phyloP scores from a whole-genome alignment of 805 yeast genomes.

The Teunomyces aglyptinius region DNA sequence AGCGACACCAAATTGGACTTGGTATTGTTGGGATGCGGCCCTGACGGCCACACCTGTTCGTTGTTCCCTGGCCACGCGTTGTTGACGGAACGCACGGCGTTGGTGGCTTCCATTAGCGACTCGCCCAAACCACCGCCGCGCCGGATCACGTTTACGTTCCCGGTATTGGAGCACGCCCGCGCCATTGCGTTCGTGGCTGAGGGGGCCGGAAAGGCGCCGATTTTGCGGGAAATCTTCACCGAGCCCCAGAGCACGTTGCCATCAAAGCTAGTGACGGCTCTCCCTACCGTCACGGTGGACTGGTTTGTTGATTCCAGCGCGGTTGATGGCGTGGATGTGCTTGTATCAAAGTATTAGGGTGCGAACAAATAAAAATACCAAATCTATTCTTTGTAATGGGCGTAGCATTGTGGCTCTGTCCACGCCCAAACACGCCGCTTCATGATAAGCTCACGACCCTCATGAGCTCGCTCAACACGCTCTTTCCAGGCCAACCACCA shows the following conservation, averaged over 20 bases:
- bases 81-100: slow-evolving; percentile 50
- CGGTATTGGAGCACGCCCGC: slow-evolving; percentile 56
- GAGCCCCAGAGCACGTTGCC: slow-evolving; percentile 55
- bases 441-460: slow-evolving; percentile 57
- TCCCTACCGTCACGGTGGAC: slow-evolving; percentile 49
- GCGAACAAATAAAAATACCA: not conserved
- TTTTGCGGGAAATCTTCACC: slow-evolving; percentile 69
- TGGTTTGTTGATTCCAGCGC: slow-evolving; percentile 91
- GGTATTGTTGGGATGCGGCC: slow-evolving; percentile 85
- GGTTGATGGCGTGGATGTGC: slow-evolving; percentile 55
- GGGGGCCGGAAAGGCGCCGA: slow-evolving; percentile 78
- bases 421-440: slow-evolving; percentile 52
- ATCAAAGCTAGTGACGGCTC: slow-evolving; percentile 67
- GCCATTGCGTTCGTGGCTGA: slow-evolving; percentile 81
- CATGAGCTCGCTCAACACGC: slow-evolving; percentile 62
- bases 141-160: slow-evolving; percentile 86
- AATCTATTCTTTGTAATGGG: slow-evolving; percentile 19
- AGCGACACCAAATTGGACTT: slow-evolving; percentile 51
- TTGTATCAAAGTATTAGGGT: slow-evolving; percentile 34
- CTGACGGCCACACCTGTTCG: slow-evolving; percentile 95
- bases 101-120: slow-evolving; percentile 67
- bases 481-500: slow-evolving; percentile 69
- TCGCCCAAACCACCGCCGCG: slow-evolving; percentile 94
- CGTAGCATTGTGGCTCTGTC: slow-evolving; percentile 76
- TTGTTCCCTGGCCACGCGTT: slow-evolving; percentile 82